These are phyloP conservation scores for Acer saccharum DNA, from an alignment of 345 rosid species.

Conservation along the genomic window DNA sequence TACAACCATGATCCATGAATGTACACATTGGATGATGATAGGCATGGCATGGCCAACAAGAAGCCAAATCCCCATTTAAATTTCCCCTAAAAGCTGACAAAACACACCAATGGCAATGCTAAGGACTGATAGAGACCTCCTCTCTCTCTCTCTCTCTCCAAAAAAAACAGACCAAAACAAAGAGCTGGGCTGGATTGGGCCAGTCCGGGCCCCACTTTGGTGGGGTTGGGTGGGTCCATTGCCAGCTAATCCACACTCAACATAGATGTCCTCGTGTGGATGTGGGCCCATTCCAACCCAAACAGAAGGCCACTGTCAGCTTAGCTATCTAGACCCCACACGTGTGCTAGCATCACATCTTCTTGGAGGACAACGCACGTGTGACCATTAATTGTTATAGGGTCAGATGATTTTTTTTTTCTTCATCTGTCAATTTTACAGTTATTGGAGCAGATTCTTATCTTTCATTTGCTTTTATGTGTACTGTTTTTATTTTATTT, in stretches of 20 bases:
- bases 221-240: conserved; percentile 13
- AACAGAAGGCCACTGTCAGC: conserved; percentile 23
- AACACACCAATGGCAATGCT: conserved; percentile 31
- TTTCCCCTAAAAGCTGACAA: conserved; percentile 26
- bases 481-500: too few relatives aligned
- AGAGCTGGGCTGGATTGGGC: not conserved
- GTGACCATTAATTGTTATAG: not conserved
- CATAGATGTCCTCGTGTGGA: conserved; percentile 33
- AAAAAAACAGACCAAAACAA: conserved; percentile 8
- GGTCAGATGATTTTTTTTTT: too few relatives aligned
- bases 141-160: conserved; percentile 14
- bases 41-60: conserved; percentile 21
- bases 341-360: conserved; percentile 27
- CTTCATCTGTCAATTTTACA: not conserved
- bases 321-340: conserved; percentile 27
- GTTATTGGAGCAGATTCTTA: too few relatives aligned
- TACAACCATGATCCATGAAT: too few relatives aligned
- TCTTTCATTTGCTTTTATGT: too few relatives aligned
- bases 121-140: conserved; percentile 31
- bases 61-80: conserved; percentile 8
- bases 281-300: conserved; percentile 2
- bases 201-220: not conserved
- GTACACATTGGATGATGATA: not conserved
- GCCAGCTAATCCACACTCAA: conserved; percentile 33
- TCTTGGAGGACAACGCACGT: not conserved